Evolutionary conservation across 1,139 yeast genomes (phyloP).

Genomic region (Scheffersomyces lignicola): DNA sequence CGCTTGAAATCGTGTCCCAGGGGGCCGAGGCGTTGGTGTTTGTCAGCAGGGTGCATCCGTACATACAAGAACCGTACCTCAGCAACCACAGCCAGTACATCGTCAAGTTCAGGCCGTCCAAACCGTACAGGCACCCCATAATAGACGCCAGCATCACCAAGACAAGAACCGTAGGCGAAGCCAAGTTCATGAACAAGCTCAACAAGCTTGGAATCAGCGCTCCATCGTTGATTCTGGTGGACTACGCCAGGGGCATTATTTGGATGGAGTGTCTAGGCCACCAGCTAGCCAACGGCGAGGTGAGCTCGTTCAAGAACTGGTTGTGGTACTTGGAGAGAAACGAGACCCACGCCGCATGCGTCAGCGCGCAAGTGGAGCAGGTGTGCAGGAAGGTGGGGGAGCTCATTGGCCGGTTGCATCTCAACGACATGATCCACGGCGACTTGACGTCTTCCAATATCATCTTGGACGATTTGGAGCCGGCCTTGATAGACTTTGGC

Average conservation of each 20-base stretch:
- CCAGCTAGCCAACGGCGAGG: conserved; percentile 44
- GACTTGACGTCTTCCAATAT: conserved; percentile 92
- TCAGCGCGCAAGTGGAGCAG: conserved; percentile 35
- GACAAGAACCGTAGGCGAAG: conserved; percentile 81
- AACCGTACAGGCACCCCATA: conserved; percentile 83
- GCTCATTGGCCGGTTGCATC: conserved; percentile 71
- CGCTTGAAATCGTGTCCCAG: conserved; percentile 65
- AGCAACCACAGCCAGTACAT: conserved; percentile 44
- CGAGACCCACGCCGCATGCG: conserved; percentile 22
- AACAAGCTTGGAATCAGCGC: conserved; percentile 56
- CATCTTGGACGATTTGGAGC: conserved; percentile 50
- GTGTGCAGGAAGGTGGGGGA: conserved; percentile 60
- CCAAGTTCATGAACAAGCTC: conserved; percentile 69
- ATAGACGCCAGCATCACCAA: conserved; percentile 77
- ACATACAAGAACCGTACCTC: conserved; percentile 35
- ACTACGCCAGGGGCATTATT: conserved; percentile 73
- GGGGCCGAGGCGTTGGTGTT: conserved; percentile 96
- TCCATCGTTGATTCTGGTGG: conserved; percentile 72
- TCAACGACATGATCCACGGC: conserved; percentile 84
- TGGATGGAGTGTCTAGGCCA: conserved; percentile 85
- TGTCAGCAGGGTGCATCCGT: conserved; percentile 67
- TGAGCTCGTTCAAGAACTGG: conserved; percentile 68
- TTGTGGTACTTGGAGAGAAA: conserved; percentile 60
- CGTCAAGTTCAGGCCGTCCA: conserved; percentile 84
- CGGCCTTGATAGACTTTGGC: conserved; percentile 89